A percentile compares a stretch with the other conserved stretches of the same genome.
Evolutionary conservation across 2,329 filamentous ascomycete genomes (phyloP).

Genomic region (Apiospora pterosperma): DNA sequence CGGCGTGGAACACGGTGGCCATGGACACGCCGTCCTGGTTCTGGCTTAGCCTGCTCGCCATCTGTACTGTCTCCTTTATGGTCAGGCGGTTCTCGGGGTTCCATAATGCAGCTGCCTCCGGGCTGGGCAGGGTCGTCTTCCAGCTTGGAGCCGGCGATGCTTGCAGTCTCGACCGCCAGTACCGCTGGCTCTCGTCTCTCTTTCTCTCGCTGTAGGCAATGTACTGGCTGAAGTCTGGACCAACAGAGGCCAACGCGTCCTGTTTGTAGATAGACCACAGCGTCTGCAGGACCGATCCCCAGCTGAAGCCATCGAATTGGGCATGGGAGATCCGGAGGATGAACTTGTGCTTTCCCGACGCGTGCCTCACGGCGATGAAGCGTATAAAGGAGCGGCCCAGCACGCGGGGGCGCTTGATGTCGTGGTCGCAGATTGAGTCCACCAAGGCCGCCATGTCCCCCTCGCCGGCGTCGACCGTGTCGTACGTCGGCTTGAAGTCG

Average conservation of each 20-base stretch:
- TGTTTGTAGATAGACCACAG: slow-evolving; percentile 3
- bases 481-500: not conserved
- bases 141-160: not conserved
- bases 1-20: slow-evolving; percentile 6
- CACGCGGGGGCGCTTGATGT: not conserved
- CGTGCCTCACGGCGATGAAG: slow-evolving; percentile 1
- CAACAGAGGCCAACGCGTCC: not conserved
- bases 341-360: slow-evolving; percentile 1
- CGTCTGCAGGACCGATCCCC: not conserved
- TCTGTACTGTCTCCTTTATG: not conserved
- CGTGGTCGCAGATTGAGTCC: not conserved
- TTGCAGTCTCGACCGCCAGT: not conserved
- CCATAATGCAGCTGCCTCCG: not conserved
- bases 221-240: slow-evolving; percentile 1
- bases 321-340: slow-evolving; percentile 5
- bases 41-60: not conserved
- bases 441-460: not conserved
- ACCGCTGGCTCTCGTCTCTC: not conserved
- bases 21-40: not conserved
- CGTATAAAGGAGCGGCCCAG: slow-evolving; percentile 3
- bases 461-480: not conserved
- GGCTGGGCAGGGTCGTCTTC: not conserved
- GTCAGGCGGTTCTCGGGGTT: not conserved
- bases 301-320: slow-evolving; percentile 7
- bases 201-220: slow-evolving; percentile 3